Evolutionary conservation across 805 yeast species (phyloP).

Genomic region (Brettanomyces custersianus): DNA sequence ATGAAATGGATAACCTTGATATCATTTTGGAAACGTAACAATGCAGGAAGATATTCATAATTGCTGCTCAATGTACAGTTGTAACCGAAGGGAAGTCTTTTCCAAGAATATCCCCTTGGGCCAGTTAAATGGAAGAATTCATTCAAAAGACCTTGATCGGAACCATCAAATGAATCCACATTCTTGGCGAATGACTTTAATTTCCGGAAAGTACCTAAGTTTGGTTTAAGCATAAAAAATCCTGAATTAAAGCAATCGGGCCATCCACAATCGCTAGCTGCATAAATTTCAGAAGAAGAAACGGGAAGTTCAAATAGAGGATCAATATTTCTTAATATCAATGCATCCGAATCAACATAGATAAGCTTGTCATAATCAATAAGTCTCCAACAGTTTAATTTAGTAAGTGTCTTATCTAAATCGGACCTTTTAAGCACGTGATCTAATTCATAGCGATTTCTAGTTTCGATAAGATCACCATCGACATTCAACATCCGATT

Average conservation of each 20-base stretch:
- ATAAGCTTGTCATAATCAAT: slow-evolving; percentile 35
- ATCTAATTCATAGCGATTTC: slow-evolving; percentile 12
- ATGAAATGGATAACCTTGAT: slow-evolving; percentile 59
- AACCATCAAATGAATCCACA: slow-evolving; percentile 60
- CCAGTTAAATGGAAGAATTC: slow-evolving; percentile 44
- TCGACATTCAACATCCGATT: slow-evolving; percentile 16
- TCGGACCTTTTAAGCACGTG: slow-evolving; percentile 23
- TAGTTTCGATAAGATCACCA: slow-evolving; percentile 12
- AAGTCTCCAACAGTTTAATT: slow-evolving; percentile 46
- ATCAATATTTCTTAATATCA: slow-evolving; percentile 32
- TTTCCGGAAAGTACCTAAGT: slow-evolving; percentile 28
- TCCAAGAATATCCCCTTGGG: slow-evolving; percentile 38
- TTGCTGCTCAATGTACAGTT: slow-evolving; percentile 57
- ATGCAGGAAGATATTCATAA: slow-evolving; percentile 28
- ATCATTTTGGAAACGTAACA: slow-evolving; percentile 19
- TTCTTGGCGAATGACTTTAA: slow-evolving; percentile 27
- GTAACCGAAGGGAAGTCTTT: slow-evolving; percentile 65
- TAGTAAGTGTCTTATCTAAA: slow-evolving; percentile 35
- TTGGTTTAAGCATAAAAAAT: slow-evolving; percentile 53
- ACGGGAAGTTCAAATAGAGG: slow-evolving; percentile 17
- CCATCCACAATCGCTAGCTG: slow-evolving; percentile 83
- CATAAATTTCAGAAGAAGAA: slow-evolving; percentile 28
- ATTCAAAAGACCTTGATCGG: slow-evolving; percentile 86
- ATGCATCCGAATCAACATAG: slow-evolving; percentile 53
- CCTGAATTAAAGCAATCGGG: slow-evolving; percentile 88